These are phyloP conservation scores for Termitomyces sp. DNA, from an alignment of 768 basidiomycete genomes.

Conservation along the genomic window DNA sequence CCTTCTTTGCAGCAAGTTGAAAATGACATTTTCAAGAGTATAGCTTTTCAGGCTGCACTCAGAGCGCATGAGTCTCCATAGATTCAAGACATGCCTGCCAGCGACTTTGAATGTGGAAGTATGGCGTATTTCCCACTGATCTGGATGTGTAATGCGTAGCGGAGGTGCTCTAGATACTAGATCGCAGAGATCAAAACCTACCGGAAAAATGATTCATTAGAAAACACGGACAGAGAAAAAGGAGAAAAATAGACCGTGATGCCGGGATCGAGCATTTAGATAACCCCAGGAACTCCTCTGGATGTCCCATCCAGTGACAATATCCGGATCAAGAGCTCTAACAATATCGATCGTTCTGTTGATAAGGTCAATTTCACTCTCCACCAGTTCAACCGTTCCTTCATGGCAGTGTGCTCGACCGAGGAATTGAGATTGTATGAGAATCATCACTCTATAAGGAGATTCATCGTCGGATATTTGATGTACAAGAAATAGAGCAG, in stretches of 20 bases:
- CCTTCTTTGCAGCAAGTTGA: conserved; percentile 76
- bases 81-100: conserved; percentile 88
- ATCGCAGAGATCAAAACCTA: conserved; percentile 71
- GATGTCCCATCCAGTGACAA: conserved; percentile 89
- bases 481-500: conserved; percentile 69
- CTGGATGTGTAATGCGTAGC: conserved; percentile 30
- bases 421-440: conserved; percentile 36
- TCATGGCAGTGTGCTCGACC: conserved; percentile 32
- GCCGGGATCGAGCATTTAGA: conserved; percentile 57
- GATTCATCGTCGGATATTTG: conserved; percentile 42
- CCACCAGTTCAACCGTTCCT: conserved; percentile 45
- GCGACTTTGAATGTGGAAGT: conserved; percentile 79
- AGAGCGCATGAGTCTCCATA: conserved; percentile 88
- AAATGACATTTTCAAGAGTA: conserved; percentile 86
- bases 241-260: conserved; percentile 41
- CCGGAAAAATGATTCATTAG: not conserved
- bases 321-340: conserved; percentile 80
- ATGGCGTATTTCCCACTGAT: conserved; percentile 69
- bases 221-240: not conserved
- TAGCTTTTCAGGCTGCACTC: conserved; percentile 77
- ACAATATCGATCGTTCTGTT: conserved; percentile 74
- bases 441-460: conserved; percentile 46
- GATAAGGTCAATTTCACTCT: conserved; percentile 74
- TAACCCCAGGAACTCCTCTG: conserved; percentile 91
- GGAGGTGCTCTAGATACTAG: conserved; percentile 71